phyloP scores from a whole-genome alignment of 2,329 filamentous ascomycete genomes.

The Fusarium sp. region DNA sequence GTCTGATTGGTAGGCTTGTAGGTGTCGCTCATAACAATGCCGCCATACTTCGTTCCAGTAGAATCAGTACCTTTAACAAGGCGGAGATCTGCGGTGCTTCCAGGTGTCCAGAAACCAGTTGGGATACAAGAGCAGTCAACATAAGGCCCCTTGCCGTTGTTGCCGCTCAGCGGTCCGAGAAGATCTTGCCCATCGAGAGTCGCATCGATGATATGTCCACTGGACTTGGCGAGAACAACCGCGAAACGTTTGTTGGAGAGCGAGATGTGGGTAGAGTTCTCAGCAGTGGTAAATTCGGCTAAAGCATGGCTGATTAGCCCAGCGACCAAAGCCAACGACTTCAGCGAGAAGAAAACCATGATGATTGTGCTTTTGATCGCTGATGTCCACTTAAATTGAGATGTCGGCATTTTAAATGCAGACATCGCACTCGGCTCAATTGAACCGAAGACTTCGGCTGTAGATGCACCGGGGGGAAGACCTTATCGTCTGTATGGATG shows the following conservation, averaged over 20 bases:
- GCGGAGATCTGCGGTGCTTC: constrained; percentile 54
- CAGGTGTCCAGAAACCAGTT: constrained; percentile 65
- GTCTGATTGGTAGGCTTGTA: constrained; percentile 64
- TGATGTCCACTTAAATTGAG: no score
- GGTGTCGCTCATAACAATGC: constrained; percentile 65
- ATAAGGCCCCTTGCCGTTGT: constrained; percentile 60
- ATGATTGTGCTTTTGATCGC: accelerated
- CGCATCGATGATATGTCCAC: constrained; percentile 25
- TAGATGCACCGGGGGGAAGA: neutral
- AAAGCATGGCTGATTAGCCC: neutral
- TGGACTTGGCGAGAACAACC: constrained; percentile 16
- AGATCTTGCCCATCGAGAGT: constrained; percentile 52
- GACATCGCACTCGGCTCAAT: neutral
- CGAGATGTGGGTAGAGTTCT: constrained; percentile 31
- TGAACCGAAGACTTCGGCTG: constrained; percentile 4
- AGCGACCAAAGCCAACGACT: neutral
- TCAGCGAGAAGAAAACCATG: neutral
- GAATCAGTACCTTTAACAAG: constrained; percentile 54
- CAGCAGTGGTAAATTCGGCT: constrained; percentile 8
- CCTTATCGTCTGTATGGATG: neutral
- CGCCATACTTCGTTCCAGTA: constrained; percentile 59
- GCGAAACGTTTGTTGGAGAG: constrained; percentile 28
- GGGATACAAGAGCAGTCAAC: constrained; percentile 69
- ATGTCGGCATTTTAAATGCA: neutral
- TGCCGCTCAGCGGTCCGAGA: constrained; percentile 49